Base-by-base conservation (phyloP, 768 basidiomycete species). In the Macrolepiota fuliginosa region DNA sequence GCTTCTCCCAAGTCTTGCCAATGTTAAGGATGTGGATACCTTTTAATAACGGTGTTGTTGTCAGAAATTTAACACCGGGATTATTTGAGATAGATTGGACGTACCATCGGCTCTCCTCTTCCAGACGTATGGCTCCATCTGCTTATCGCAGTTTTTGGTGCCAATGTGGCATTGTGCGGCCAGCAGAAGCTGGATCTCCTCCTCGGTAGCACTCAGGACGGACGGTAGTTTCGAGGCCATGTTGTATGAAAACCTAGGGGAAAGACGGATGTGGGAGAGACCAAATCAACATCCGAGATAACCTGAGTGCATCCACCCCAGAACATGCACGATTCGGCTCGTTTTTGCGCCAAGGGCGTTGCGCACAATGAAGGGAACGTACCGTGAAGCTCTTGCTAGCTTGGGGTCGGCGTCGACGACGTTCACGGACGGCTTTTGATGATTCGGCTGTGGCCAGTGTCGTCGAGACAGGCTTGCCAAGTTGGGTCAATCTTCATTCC, bases 1-100 rank as follows among this genome's bases (percentile, higher is more conserved):
- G 86, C 79, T 99, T 99, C 80, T 98, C 96, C 96, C 96, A 98
- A 66, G 96, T 99, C 86, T 98, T 99, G 73, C 97, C 97, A 68
- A 98, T 91, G 88, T 98, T 97, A 70, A 98, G 77, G 73, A 99
- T 81, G 81, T 99, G 90, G 77, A 98, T 93, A 67, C 96, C 96
- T 97, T 76, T 24, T 32, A 58, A 54, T 64, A 61, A 65, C 46
- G 64, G 61, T 57, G 24, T 27, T 7, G 17, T 13, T 24, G 47
- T 50, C 25, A 59, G 65, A 50, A 49, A 52, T 42, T 50, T 45
- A 37, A 32, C 24, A 40, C 27, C 29, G 25, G 53, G 50, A 32
- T 32, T 58, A 37, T 36, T 58, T 24, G 55, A 17, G 22, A 35
- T 60, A 45, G 50, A 15, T 25, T 9, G 22, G 35, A 76, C 91